Conservation (phyloP, 805 yeast genomes). For the Metschnikowia lunata region DNA sequence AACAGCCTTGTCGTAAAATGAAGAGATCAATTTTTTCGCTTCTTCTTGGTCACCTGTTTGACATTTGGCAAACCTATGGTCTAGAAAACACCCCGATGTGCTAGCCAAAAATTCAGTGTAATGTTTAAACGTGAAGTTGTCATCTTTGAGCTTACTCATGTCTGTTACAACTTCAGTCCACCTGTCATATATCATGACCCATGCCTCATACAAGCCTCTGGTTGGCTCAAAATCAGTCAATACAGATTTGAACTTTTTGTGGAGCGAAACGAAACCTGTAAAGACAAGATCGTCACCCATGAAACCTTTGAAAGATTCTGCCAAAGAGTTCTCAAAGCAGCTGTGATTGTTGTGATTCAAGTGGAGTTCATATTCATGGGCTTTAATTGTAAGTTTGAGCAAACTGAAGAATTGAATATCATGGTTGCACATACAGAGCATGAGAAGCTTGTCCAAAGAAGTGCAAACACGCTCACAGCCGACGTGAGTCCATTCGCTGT, state of each 20-base stretch:
- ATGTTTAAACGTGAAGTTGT: conserved; percentile 53
- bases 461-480: conserved; percentile 27
- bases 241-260: conserved; percentile 52
- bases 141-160: conserved; percentile 27
- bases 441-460: conserved; percentile 47
- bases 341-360: conserved; percentile 1
- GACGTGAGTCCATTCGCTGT: conserved; percentile 6
- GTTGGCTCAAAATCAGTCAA: conserved; percentile 34
- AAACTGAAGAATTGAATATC: conserved; percentile 46
- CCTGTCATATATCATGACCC: conserved; percentile 46
- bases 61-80: conserved; percentile 22
- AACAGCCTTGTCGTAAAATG: conserved; percentile 50
- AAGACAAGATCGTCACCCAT: conserved; percentile 50
- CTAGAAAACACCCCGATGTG: conserved; percentile 58
- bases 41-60: conserved; percentile 23
- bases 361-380: conserved; percentile 22
- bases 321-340: conserved; percentile 21
- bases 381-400: conserved; percentile 37
- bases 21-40: conserved; percentile 36
- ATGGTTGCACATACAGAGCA: conserved; percentile 49
- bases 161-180: conserved; percentile 39
- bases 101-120: conserved; percentile 73
- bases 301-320: conserved; percentile 24
- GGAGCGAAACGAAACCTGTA: conserved; percentile 70
- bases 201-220: conserved; percentile 35